Percentiles rank a stretch among this genome's conserved stretches.
These are phyloP conservation scores for Phytophthora brassicae DNA, from an alignment of 352 stramenopile species.

Conservation along the genomic window DNA sequence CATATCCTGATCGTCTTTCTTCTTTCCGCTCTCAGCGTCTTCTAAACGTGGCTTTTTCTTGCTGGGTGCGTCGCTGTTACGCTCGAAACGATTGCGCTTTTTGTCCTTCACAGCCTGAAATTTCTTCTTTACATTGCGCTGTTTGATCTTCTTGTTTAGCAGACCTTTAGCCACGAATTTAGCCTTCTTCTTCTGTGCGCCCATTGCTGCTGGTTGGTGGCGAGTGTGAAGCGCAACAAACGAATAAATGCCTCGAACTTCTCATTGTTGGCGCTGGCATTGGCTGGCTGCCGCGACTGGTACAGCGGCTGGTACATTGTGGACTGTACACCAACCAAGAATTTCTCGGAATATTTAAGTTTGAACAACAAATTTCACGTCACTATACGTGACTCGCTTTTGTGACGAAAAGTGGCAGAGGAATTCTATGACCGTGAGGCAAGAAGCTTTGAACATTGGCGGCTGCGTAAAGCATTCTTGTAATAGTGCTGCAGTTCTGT, in stretches of 20 bases:
- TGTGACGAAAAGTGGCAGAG: not conserved
- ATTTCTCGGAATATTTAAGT: not conserved
- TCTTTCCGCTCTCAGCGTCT: conserved; percentile 19
- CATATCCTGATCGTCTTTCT: conserved; percentile 77
- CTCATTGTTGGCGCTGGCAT: conserved; percentile 29
- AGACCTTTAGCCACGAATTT: conserved; percentile 88
- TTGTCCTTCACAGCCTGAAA: conserved; percentile 79
- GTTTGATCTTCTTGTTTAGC: conserved; percentile 77
- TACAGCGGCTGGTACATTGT: too few relatives aligned
- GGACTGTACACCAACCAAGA: not conserved
- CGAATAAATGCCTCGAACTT: conserved; percentile 26
- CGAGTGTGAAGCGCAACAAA: not conserved
- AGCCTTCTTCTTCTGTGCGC: conserved; percentile 82
- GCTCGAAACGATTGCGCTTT: conserved; percentile 69
- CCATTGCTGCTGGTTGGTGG: conserved; percentile 35
- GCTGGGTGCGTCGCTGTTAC: conserved; percentile 59
- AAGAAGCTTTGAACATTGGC: too few relatives aligned
- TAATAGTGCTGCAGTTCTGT: too few relatives aligned
- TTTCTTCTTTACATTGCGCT: conserved; percentile 85
- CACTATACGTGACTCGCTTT: not conserved
- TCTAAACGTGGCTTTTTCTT: conserved; percentile 51
- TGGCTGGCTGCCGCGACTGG: conserved; percentile 20
- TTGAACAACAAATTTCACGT: not conserved
- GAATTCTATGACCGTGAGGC: too few relatives aligned
- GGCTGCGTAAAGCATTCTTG: too few relatives aligned